These are phyloP conservation scores for Bacidia rubella DNA, from an alignment of 495 filamentous ascomycete genomes.

Conservation along the genomic window DNA sequence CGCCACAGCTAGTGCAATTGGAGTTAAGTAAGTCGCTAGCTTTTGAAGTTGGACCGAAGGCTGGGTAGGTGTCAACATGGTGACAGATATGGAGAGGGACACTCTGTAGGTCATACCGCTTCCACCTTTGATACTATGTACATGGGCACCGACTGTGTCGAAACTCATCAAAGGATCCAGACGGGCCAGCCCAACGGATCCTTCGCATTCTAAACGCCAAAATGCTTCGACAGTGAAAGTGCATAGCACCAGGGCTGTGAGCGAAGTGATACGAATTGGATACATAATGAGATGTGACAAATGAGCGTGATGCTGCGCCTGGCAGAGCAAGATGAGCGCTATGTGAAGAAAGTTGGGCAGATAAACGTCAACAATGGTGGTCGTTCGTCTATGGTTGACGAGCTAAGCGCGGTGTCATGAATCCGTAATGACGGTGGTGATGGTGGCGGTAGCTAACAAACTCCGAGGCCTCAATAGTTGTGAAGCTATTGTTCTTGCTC, in stretches of 20 bases:
- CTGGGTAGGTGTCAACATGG: conserved; percentile 17
- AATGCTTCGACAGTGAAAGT: conserved; percentile 46
- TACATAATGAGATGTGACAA: background rate
- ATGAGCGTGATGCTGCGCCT: conserved; percentile 1
- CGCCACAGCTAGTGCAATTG: conserved; percentile 43
- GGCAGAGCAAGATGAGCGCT: background rate
- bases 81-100: background rate
- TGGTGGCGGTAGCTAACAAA: too few species aligned
- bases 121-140: conserved; percentile 39
- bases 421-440: background rate
- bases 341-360: background rate
- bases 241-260: conserved; percentile 13
- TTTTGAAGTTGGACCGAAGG: conserved; percentile 34
- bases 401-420: background rate
- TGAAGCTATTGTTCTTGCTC: too few species aligned
- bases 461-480: too few species aligned
- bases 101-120: conserved; percentile 31
- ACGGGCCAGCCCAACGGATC: conserved; percentile 45
- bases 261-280: background rate
- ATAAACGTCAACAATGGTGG: background rate
- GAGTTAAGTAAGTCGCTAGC: conserved; percentile 31
- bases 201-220: conserved; percentile 78
- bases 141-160: conserved; percentile 33
- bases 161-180: conserved; percentile 42
- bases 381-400: background rate